phyloP scores from a whole-genome alignment of 2,329 filamentous ascomycete genomes.

The Erysiphe pulchra region DNA sequence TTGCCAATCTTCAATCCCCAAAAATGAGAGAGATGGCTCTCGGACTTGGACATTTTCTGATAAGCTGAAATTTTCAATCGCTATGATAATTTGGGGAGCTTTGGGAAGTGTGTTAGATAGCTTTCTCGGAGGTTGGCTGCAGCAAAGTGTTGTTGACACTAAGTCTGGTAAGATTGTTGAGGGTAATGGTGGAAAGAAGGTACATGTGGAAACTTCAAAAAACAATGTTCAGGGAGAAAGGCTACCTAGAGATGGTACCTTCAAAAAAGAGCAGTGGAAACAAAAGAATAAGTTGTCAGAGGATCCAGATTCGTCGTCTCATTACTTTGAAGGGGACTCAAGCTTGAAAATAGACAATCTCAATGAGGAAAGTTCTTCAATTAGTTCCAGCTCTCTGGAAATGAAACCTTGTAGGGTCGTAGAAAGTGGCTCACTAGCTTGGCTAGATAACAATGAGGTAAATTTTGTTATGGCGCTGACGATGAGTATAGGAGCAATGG shows the following conservation, averaged over 20 bases:
- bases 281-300: constrained; percentile 17
- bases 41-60: constrained; percentile 27
- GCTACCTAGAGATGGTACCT: constrained; percentile 6
- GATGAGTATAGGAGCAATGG: constrained; percentile 62
- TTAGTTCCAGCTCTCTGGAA: constrained; percentile 20
- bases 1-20: constrained; percentile 19
- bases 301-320: constrained; percentile 19
- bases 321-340: constrained; percentile 14
- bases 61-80: constrained; percentile 21
- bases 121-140: constrained; percentile 58
- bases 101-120: constrained; percentile 71
- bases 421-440: constrained; percentile 38
- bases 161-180: constrained; percentile 73
- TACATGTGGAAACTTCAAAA: constrained; percentile 15
- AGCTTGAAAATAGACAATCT: constrained; percentile 7
- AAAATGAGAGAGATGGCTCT: constrained; percentile 5
- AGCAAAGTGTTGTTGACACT: constrained; percentile 66
- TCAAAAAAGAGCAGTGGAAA: constrained; percentile 9
- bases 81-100: constrained; percentile 44
- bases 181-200: constrained; percentile 45
- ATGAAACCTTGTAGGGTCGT: constrained; percentile 24
- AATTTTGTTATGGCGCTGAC: constrained; percentile 73
- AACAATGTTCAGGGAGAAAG: constrained; percentile 14
- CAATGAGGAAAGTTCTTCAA: constrained; percentile 19
- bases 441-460: constrained; percentile 87